Evolutionary conservation across 1,139 yeast species (phyloP), one percentile per base, ranked within the genome.

Genomic region (Candida sanyaensis): DNA sequence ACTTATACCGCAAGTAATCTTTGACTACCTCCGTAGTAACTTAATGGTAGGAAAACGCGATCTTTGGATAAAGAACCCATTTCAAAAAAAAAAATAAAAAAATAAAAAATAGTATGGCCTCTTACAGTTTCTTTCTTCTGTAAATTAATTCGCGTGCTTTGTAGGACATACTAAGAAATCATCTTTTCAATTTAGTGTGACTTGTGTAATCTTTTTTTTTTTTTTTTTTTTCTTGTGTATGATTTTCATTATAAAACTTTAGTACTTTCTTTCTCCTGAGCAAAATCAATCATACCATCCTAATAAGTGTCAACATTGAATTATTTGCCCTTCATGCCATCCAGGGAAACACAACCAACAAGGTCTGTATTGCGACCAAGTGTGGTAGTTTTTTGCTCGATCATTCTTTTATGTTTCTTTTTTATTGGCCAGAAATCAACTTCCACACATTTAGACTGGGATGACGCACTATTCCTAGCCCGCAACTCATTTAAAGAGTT

Each of bases 401-500:
- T 42, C 11, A 43, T 50, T 9, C 33, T 51, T 29, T 21, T 51
- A 23, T 34, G 44, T 12, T 51, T 51, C 30, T 44, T 33, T 13
- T 33, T 39, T 5, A 31, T 50, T 8, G 49, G 42, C 41, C 44
- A 26, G 31, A 44, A 34, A 33, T 17, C 44, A 24, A 12, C 40
- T 10, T 33, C 43, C 3, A 33, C 43, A n/a, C 56, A 54, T 13
- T 41, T 51, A 24, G 62, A 59, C 41, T 37, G 66, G 9, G 62
- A 61, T 42, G 72, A 65, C 43, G 69, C 69, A 1, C 46, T 65
- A 31, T 66, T 46, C 40, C 53, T 69, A 34, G 58, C 72, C 23
- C 60, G 55, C 44, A 68, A 68, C 48, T 55, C 67, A 7, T 42
- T 67, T 40, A 59, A 54, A 39, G 68, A 69, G 51, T 50, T 64